phyloP scores from a whole-genome alignment of 192 early-diverging fungal species.

The Backusella westeae region DNA sequence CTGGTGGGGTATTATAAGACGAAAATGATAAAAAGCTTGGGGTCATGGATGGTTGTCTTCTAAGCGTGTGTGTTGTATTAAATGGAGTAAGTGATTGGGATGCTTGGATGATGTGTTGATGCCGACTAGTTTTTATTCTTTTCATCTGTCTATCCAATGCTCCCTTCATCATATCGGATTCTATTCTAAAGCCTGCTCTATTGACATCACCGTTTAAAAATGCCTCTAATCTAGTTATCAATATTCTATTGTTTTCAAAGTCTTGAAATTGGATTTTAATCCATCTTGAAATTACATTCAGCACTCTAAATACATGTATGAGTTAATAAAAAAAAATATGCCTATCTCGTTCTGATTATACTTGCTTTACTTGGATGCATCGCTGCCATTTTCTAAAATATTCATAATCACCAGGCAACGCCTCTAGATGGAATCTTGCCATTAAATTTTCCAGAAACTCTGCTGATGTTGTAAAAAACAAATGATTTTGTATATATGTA shows the following conservation, averaged over 20 bases:
- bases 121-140: neutral
- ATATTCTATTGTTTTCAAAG: slow-evolving; percentile 42
- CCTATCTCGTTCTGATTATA: neutral
- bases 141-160: slow-evolving; percentile 1
- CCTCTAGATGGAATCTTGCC: slow-evolving; percentile 55
- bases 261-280: slow-evolving; percentile 59
- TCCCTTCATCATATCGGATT: slow-evolving; percentile 40
- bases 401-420: slow-evolving; percentile 38
- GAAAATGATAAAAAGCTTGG: slow-evolving; percentile 27
- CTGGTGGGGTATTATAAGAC: slow-evolving; percentile 13
- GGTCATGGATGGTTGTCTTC: slow-evolving; percentile 11
- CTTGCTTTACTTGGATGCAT: slow-evolving; percentile 56
- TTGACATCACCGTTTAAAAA: slow-evolving; percentile 52
- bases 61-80: neutral
- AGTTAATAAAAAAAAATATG: neutral
- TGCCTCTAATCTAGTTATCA: slow-evolving; percentile 41
- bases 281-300: slow-evolving; percentile 62
- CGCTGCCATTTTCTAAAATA: slow-evolving; percentile 50
- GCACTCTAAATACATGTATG: slow-evolving; percentile 36
- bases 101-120: slow-evolving; percentile 2
- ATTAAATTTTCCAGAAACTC: slow-evolving; percentile 59
- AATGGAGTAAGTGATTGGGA: slow-evolving; percentile 2
- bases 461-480: slow-evolving; percentile 57
- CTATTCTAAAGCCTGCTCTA: slow-evolving; percentile 42
- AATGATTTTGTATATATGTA: slow-evolving; percentile 55